A percentile compares a stretch with the other conserved stretches of the same genome.
Evolutionary conservation across 352 stramenopile genomes (phyloP).

Genomic region (Thalassiosira delicatula): DNA sequence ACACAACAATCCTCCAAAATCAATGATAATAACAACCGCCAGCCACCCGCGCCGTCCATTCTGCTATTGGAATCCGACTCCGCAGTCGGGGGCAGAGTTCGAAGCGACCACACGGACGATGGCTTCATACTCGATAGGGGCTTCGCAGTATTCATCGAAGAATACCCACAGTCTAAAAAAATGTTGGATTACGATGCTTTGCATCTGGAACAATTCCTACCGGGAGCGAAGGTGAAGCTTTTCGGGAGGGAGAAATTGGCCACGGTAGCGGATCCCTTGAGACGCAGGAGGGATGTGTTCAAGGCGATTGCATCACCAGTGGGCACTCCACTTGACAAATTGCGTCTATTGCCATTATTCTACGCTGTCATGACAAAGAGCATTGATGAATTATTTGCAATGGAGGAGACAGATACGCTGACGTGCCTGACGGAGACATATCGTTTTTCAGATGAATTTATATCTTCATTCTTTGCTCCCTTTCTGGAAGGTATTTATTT

Average conservation of each 20-base stretch:
- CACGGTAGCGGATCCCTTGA: constrained; percentile 83
- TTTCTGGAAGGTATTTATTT: constrained; percentile 89
- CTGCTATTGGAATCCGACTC: constrained; percentile 70
- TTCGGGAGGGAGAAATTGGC: constrained; percentile 62
- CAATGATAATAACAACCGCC: constrained; percentile 8
- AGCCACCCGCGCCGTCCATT: constrained; percentile 39
- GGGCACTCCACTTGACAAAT: constrained; percentile 82
- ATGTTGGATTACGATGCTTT: constrained; percentile 85
- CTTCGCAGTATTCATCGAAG: constrained; percentile 88
- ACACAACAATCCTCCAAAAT: constrained; percentile 21
- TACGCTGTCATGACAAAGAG: constrained; percentile 71
- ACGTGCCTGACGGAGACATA: constrained; percentile 76
- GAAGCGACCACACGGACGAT: constrained; percentile 79
- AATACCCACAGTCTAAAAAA: constrained; percentile 83
- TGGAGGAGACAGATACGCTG: constrained; percentile 79
- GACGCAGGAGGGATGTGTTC: constrained; percentile 71
- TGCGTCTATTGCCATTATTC: constrained; percentile 79
- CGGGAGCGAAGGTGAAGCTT: constrained; percentile 82
- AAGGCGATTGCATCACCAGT: constrained; percentile 73
- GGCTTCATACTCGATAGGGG: constrained; percentile 84
- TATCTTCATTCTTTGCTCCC: constrained; percentile 85
- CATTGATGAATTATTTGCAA: constrained; percentile 74
- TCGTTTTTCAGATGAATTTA: constrained; percentile 82
- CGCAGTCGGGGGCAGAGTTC: constrained; percentile 80
- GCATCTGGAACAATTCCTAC: constrained; percentile 80